Percentiles rank a stretch among this genome's conserved stretches.
Evolutionary conservation across 495 filamentous ascomycete genomes (phyloP).

Genomic region (Corynascus novoguineensis): DNA sequence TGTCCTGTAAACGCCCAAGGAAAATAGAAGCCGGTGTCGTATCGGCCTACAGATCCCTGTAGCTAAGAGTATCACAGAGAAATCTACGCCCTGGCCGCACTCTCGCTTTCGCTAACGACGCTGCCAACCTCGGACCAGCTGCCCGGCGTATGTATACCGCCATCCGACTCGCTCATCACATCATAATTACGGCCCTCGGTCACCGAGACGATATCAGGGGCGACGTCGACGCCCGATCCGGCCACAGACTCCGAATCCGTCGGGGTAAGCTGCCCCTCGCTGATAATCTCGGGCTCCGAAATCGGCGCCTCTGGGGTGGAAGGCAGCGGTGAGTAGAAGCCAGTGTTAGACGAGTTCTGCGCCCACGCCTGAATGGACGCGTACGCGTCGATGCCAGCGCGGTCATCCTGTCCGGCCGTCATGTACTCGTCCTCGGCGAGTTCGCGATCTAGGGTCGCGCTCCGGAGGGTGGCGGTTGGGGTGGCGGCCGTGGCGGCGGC

Average conservation of each 20-base stretch:
- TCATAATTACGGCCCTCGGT: slow-evolving; percentile 40
- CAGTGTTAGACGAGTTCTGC: slow-evolving; percentile 33
- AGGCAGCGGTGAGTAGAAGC: slow-evolving; percentile 52
- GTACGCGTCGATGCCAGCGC: slow-evolving; percentile 32
- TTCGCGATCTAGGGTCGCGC: slow-evolving; percentile 31
- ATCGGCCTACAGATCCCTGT: neutral
- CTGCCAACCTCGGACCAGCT: slow-evolving; percentile 79
- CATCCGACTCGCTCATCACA: slow-evolving; percentile 61
- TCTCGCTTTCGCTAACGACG: slow-evolving; percentile 56
- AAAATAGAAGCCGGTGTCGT: neutral
- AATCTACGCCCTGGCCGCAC: slow-evolving; percentile 28
- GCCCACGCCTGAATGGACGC: slow-evolving; percentile 54
- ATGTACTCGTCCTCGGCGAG: slow-evolving; percentile 39
- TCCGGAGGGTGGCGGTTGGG: slow-evolving; percentile 10
- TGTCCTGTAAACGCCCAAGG: neutral
- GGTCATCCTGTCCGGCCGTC: slow-evolving; percentile 41
- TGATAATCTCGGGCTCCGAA: slow-evolving; percentile 42
- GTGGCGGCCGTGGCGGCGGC: neutral
- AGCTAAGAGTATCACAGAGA: neutral
- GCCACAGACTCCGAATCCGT: slow-evolving; percentile 46
- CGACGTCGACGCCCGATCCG: slow-evolving; percentile 36
- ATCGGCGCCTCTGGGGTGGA: slow-evolving; percentile 31
- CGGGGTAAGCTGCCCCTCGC: slow-evolving; percentile 46
- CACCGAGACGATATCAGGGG: slow-evolving; percentile 22
- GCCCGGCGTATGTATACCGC: slow-evolving; percentile 57